Conservation (phyloP, 805 yeast genomes). For the Tetrapisispora fleetii region DNA sequence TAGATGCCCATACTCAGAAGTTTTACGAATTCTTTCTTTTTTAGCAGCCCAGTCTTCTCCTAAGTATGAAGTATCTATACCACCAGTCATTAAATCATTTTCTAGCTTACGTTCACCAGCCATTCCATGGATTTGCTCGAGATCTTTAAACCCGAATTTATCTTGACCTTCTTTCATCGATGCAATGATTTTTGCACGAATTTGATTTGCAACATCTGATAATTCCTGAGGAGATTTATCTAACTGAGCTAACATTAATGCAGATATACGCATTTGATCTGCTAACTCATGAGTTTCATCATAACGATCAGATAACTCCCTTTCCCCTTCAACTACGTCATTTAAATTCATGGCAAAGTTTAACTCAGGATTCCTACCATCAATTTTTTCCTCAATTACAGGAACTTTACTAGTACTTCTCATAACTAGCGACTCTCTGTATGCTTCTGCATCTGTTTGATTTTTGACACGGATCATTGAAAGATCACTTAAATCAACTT, state of each 20-base stretch:
- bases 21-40: conserved; percentile 65
- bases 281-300: conserved; percentile 49
- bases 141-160: conserved; percentile 44
- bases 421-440: conserved; percentile 33
- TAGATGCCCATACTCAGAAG: conserved; percentile 74
- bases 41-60: conserved; percentile 93
- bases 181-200: conserved; percentile 58
- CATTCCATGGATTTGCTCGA: conserved; percentile 47
- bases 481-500: conserved; percentile 70
- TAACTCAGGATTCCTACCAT: conserved; percentile 31
- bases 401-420: conserved; percentile 34
- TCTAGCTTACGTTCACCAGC: conserved; percentile 90
- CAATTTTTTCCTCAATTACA: conserved; percentile 27
- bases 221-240: conserved; percentile 50
- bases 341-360: conserved; percentile 29
- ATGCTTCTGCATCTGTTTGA: conserved; percentile 35
- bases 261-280: conserved; percentile 91
- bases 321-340: conserved; percentile 14
- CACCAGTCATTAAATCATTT: conserved; percentile 83
- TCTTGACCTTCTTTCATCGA: conserved; percentile 72
- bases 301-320: conserved; percentile 5
- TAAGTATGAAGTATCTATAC: conserved; percentile 50
- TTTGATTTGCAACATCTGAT: conserved; percentile 46
- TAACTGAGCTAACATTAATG: conserved; percentile 85
- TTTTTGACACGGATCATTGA: conserved; percentile 49